These are phyloP conservation scores for Geotrichum aggregatum DNA, from an alignment of 1,139 yeast species.

Conservation along the genomic window DNA sequence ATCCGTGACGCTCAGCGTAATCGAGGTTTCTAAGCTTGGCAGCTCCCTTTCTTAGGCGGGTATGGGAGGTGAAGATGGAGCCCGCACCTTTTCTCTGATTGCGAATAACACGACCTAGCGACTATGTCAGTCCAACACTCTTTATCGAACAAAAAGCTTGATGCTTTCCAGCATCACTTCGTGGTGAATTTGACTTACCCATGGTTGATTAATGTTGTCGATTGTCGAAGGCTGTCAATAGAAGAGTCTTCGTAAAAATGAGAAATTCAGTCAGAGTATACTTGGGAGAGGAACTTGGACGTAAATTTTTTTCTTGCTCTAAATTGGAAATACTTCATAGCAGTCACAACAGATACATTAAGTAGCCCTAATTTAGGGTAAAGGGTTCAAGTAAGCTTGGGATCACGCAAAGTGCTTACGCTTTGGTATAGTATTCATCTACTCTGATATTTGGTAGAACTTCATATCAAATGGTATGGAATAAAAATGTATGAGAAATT, in stretches of 20 bases:
- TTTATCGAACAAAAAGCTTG: no score
- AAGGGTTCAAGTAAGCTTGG: no score
- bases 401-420: no score
- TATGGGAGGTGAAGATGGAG: conserved; percentile 98
- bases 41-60: conserved; percentile 99
- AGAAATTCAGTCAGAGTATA: conserved; percentile 12
- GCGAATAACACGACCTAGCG: conserved; percentile 96
- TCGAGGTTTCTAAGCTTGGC: conserved; percentile 99
- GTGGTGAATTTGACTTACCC: conserved; percentile 17
- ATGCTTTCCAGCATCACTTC: background rate
- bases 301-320: conserved; percentile 4
- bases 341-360: background rate
- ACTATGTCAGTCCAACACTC: background rate
- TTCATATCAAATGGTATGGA: no score
- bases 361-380: background rate
- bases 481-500: no score
- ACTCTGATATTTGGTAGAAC: no score
- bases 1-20: conserved; percentile 99
- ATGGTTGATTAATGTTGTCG: conserved; percentile 20
- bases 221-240: conserved; percentile 21
- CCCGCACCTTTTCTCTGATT: conserved; percentile 99
- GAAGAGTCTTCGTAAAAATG: conserved; percentile 15
- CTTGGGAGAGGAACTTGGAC: background rate
- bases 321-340: conserved; percentile 3
- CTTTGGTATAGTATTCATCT: no score